Evolutionary conservation across 345 rosid genomes (phyloP), one percentile per base, ranked within the genome.

Genomic region (Psidium friedrichsthalianum): DNA sequence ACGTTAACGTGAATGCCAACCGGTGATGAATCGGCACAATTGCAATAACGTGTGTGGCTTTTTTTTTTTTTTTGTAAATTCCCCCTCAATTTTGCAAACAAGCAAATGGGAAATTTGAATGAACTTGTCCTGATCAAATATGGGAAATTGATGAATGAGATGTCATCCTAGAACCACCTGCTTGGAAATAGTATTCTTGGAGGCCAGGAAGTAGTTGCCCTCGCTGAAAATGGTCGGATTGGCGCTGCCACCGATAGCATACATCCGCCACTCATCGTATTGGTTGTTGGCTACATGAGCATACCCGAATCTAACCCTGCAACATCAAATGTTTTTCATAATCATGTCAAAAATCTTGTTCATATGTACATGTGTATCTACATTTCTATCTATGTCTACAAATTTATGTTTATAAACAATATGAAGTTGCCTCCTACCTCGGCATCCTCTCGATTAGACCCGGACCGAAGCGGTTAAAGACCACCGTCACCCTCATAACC

Each of bases 391-490:
- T 53, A 42, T 51, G 24, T 36, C 36, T 2, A 42, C 20, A 44
- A 9, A 29, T n/a, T n/a, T 27, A 4, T 76, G 11, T 32, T 53
- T 10, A 81, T 13, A 42, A 49, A 78, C 14, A 16, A 27, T 13
- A 14, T 85, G 47, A 13, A 40, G 18, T 18, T 40, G 76, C 20
- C 29, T 40, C 21, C 74, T 47, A 52, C 98, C 98, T 93, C 40
- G 99, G 98, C 98, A 97, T 95, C 90, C 99, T 93, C 90, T 97
- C 96, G 74, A 93, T 92, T 24, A 97, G 94, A 84, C 99, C 98
- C 83, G 90, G 90, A 22, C 98, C 98, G 74, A 96, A 97, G 84
- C 90, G 95, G 89, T 96, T 96, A 90, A 94, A 96, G 20, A 92
- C 96, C 44, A 97, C 86, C 53, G 98, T 96, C 53, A 95, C 98